These are phyloP conservation scores for Aspergillus sclerotiicarbonarius DNA, from an alignment of 495 filamentous ascomycete species.

Conservation along the genomic window DNA sequence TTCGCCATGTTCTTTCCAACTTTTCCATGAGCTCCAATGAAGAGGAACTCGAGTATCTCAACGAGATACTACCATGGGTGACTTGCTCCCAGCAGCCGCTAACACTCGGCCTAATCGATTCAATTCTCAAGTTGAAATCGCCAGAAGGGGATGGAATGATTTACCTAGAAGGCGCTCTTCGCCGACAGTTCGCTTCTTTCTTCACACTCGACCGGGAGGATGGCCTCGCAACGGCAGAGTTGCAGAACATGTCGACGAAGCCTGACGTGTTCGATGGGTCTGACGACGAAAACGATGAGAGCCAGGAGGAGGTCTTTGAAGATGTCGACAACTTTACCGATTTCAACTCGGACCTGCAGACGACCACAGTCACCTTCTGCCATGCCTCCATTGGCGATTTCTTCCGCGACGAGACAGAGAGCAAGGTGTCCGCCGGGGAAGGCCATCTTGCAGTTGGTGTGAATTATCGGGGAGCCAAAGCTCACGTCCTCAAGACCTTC, in stretches of 20 bases:
- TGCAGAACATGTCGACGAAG: constrained; percentile 10
- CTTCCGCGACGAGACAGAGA: constrained; percentile 25
- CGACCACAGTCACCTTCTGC: constrained; percentile 32
- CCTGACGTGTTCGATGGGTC: background rate
- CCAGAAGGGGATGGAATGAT: constrained; percentile 31
- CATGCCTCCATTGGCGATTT: constrained; percentile 35
- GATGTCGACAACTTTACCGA: constrained; percentile 22
- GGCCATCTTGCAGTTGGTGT: constrained; percentile 18
- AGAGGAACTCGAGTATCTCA: constrained; percentile 29
- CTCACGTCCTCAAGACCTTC: constrained; percentile 9
- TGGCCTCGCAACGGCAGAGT: constrained; percentile 29
- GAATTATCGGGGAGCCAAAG: constrained; percentile 14
- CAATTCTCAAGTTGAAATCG: constrained; percentile 24
- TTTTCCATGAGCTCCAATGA: constrained; percentile 22
- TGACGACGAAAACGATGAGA: constrained; percentile 2
- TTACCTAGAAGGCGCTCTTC: constrained; percentile 30
- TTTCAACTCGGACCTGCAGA: constrained; percentile 28
- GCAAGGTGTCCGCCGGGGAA: constrained; percentile 13
- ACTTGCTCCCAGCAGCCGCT: constrained; percentile 24
- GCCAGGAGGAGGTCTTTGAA: constrained; percentile 16
- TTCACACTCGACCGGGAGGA: constrained; percentile 35
- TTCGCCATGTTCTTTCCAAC: constrained; percentile 30
- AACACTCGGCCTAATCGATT: constrained; percentile 29
- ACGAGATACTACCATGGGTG: constrained; percentile 34
- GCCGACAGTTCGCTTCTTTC: constrained; percentile 35